Percentiles rank a stretch among this genome's conserved stretches.
These are phyloP conservation scores for Saccharata proteae DNA, from an alignment of 2,329 filamentous ascomycete genomes.

Conservation along the genomic window DNA sequence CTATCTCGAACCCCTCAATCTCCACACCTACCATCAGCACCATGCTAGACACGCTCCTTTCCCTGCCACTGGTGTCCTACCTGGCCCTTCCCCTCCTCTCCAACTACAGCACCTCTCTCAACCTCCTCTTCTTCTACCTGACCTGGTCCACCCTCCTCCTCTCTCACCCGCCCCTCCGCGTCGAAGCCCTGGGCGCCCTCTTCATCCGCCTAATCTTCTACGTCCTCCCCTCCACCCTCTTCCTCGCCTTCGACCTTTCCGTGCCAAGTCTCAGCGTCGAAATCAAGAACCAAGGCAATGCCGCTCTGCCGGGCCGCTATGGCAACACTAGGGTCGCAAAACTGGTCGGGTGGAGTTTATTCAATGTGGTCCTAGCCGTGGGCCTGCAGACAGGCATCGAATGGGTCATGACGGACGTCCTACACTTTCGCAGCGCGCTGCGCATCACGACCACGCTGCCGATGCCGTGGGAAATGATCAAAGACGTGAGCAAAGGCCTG, in stretches of 20 bases:
- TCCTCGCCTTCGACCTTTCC: slow-evolving; percentile 59
- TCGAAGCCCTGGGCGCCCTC: slow-evolving; percentile 62
- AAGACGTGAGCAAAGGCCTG: slow-evolving; percentile 42
- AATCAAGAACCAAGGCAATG: slow-evolving; percentile 54
- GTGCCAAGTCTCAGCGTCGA: slow-evolving; percentile 56
- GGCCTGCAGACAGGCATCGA: slow-evolving; percentile 46
- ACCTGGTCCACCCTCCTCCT: slow-evolving; percentile 78
- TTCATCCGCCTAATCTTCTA: slow-evolving; percentile 58
- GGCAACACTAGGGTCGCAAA: slow-evolving; percentile 33
- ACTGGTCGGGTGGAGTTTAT: slow-evolving; percentile 36
- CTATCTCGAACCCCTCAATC: not conserved
- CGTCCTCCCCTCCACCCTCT: slow-evolving; percentile 58
- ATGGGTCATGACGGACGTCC: slow-evolving; percentile 37
- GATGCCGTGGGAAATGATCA: slow-evolving; percentile 48
- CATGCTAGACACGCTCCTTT: slow-evolving; percentile 12
- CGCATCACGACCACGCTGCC: slow-evolving; percentile 51
- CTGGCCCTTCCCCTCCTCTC: slow-evolving; percentile 62
- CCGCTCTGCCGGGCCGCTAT: slow-evolving; percentile 35
- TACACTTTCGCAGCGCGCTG: slow-evolving; percentile 44
- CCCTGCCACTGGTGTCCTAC: slow-evolving; percentile 41
- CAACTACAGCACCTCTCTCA: slow-evolving; percentile 56
- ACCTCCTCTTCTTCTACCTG: slow-evolving; percentile 79
- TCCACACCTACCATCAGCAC: not conserved
- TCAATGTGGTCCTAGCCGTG: slow-evolving; percentile 44
- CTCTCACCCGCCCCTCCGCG: slow-evolving; percentile 59